These are phyloP conservation scores for Neurospora africana DNA, from an alignment of 495 filamentous ascomycete genomes.

Conservation along the genomic window DNA sequence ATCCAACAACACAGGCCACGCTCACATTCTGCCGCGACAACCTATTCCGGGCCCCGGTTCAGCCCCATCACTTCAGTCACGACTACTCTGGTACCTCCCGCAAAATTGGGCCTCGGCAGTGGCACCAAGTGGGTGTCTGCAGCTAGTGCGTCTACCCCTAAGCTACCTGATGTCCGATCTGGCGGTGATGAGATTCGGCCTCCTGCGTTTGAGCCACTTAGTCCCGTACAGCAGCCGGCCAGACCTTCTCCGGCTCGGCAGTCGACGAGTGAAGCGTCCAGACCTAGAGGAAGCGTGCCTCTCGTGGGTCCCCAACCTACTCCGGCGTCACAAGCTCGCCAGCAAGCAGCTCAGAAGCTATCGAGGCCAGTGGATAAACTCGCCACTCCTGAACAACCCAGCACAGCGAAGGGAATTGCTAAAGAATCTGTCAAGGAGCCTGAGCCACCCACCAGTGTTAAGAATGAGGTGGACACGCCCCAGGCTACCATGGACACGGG, in stretches of 20 bases:
- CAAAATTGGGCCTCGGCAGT: conserved; percentile 20
- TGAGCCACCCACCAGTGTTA: conserved; percentile 37
- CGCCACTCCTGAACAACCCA: not conserved
- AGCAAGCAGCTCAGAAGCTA: conserved; percentile 10
- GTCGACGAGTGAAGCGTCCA: not conserved
- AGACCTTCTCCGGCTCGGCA: not conserved
- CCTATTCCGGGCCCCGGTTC: conserved; percentile 3
- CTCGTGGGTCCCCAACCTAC: conserved; percentile 4
- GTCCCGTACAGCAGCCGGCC: conserved; percentile 20
- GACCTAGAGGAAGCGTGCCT: not conserved
- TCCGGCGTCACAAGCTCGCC: conserved; percentile 19
- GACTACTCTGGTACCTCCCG: conserved; percentile 3
- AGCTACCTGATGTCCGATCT: conserved; percentile 10
- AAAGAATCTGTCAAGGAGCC: conserved; percentile 6
- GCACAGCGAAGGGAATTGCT: not conserved
- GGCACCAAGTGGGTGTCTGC: conserved; percentile 39
- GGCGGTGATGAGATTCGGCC: conserved; percentile 24
- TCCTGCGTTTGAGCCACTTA: conserved; percentile 37
- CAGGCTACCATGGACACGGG: conserved; percentile 38
- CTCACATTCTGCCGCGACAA: not conserved
- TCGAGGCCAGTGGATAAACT: conserved; percentile 1
- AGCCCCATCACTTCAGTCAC: conserved; percentile 9
- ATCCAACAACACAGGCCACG: conserved; percentile 9
- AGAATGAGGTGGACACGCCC: conserved; percentile 59
- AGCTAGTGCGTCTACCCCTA: conserved; percentile 37